Base-by-base conservation (phyloP, 2,329 filamentous ascomycete species). In the Ramularia endophylla region DNA sequence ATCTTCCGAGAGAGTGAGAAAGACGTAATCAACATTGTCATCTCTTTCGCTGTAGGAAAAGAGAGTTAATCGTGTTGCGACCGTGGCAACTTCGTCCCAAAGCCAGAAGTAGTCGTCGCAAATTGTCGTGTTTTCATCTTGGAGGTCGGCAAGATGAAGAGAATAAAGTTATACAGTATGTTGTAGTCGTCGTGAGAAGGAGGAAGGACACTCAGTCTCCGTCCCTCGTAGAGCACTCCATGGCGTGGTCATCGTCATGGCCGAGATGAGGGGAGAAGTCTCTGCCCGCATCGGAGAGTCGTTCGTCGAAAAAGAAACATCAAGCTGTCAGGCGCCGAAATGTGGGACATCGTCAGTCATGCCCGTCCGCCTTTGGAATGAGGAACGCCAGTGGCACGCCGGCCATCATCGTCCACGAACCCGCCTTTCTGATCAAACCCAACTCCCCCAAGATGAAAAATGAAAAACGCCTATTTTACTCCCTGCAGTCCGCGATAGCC, bases 21-120 rank as follows among this genome's bases (percentile, higher is more conserved):
- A 53, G 50, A 50, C 48, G 52, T 57, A 50, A 58, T 55, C 57
- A 60, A 60, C 57, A 38, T 33, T 37, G 46, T 56, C 46, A 30
- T 15, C 36, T 18, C 18, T 41, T 50, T 48, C 50, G 46, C 44
- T 13, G 15, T n/a, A 47, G 40, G 49, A 32, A 28, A 31, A 36
- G 19, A 42, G 32, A 6, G 22, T 25, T 25, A 6, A 25, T 25
- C 6, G 6, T 25, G 9, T 27, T 29, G 36, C 30, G 36, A 36
- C 30, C 16, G 19, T 39, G 38, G 28, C 36, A 47, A 25, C 42
- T 48, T 43, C 32, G 31, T 53, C 46, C n/a, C 8, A 44, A 13
- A 38, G 46, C 35, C 45, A 45, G 38, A 48, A 43, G 46, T 32
- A 13, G 38, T 39, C 32, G 30, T 46, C 47, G 41, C 38, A 27